Percentiles rank a stretch among this genome's conserved stretches.
These are phyloP conservation scores for Irpex sp. DNA, from an alignment of 1,284 basidiomycete genomes.

Conservation along the genomic window DNA sequence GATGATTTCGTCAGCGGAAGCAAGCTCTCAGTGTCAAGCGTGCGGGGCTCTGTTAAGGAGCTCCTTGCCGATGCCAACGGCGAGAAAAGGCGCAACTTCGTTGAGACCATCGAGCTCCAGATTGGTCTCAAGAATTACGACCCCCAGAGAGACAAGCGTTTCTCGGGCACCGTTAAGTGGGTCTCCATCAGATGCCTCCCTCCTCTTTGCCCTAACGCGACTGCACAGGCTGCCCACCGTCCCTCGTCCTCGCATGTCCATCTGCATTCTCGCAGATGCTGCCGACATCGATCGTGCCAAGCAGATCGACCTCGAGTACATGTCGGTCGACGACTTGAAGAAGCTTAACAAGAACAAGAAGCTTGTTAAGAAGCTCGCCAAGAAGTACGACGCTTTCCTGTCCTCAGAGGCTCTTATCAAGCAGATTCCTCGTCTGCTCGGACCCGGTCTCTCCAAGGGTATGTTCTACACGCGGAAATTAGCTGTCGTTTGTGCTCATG, in stretches of 20 bases:
- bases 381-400: constrained; percentile 99
- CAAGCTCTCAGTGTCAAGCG: constrained; percentile 97
- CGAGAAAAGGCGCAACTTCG: constrained; percentile 87
- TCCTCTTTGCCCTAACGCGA: not conserved
- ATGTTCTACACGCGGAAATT: constrained; percentile 1
- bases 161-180: constrained; percentile 95
- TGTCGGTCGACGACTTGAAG: constrained; percentile 99
- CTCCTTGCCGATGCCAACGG: constrained; percentile 73
- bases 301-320: constrained; percentile 96
- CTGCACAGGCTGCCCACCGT: constrained; percentile 82
- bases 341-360: constrained; percentile 99
- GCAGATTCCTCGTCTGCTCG: constrained; percentile 99
- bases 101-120: constrained; percentile 94
- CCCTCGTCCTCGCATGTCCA: constrained; percentile 97
- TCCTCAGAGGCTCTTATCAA: constrained; percentile 98
- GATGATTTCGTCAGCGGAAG: constrained; percentile 23
- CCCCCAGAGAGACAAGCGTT: constrained; percentile 93
- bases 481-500: not conserved
- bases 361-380: constrained; percentile 99
- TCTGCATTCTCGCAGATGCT: constrained; percentile 99
- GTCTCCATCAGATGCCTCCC: constrained; percentile 19
- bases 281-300: constrained; percentile 99
- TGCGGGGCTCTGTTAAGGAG: constrained; percentile 93
- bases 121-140: constrained; percentile 99
- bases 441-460: constrained; percentile 99